phyloP scores from a whole-genome alignment of 371 early-diverging fungal genomes.

The Homolaphlyctis polyrhiza region DNA sequence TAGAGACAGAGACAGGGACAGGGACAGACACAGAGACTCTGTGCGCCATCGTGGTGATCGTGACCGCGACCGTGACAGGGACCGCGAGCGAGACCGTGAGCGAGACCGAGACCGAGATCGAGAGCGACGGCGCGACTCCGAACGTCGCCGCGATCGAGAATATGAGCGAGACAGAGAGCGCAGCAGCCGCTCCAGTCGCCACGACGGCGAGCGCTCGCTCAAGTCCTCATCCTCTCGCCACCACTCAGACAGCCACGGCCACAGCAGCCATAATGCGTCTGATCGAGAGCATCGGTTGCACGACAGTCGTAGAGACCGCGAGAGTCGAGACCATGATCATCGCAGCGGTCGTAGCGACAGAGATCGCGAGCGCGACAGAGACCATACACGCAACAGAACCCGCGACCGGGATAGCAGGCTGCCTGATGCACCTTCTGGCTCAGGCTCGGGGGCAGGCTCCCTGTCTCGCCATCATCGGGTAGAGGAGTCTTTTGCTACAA shows the following conservation, averaged over 20 bases:
- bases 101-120: not conserved
- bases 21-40: no score
- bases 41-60: no score
- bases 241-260: not conserved
- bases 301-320: not conserved
- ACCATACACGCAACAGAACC: not conserved
- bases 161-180: not conserved
- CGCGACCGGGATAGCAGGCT: not conserved
- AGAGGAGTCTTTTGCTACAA: no score
- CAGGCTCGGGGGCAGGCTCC: no score
- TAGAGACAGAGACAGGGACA: no score
- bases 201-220: not conserved
- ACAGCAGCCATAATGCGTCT: not conserved
- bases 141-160: not conserved
- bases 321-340: not conserved
- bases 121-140: not conserved
- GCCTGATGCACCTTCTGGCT: no score
- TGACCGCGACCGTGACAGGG: not conserved
- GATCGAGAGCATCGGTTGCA: not conserved
- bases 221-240: not conserved
- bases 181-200: not conserved
- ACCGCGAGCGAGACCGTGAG: not conserved
- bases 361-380: not conserved
- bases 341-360: not conserved
- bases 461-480: no score